Evolutionary conservation across 73 alveolate species (phyloP), one percentile per base, ranked within the genome.

Genomic region (Loxodes magnus): DNA sequence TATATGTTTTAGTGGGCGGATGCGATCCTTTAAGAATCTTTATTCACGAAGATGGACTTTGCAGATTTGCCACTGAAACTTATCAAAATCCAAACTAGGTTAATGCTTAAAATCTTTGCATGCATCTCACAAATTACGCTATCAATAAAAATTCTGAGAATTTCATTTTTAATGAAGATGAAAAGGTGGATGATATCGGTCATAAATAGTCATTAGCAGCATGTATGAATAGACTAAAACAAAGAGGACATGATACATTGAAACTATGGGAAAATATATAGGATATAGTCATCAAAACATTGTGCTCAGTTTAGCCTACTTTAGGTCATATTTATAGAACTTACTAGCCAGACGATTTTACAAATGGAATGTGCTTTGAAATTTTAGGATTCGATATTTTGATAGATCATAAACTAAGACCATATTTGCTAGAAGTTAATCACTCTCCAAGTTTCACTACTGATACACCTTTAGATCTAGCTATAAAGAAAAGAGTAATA

Each of bases 41-140:
- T 64, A 60, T 86, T 69, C 84, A 79, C 43, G 61, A 77, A 62
- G 94, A 86, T 51, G 96, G 96, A 3, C 73, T 86, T 28, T 93
- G 85, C 0, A 26, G 96, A 34, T 77, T 86, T 17, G 74, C 96
- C 4, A 86, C 89, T 41, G 90, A 75, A 5, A 63, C 79, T 39
- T 84, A 74, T 74, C 36, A 33, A 16, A 51, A 29, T 24, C 86
- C 86, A 6, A 31, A 38, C 17, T 36, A 56, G 51, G 34, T 38
- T 19, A 72, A 72, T 43, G 29, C 58, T 19, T 28, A 52, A 6
- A 57, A 62, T 36, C 49, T 72, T 43, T 66, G 73, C 16, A 72
- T 72, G 86, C 86, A 72, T 55, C 64, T 72, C 1, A 72, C 86
- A 3, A 72, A 72, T 37, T 72, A 72, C 38, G 86, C 86, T 4